These are phyloP conservation scores for Nothophoma quercina DNA, from an alignment of 2,329 filamentous ascomycete species.

Conservation along the genomic window DNA sequence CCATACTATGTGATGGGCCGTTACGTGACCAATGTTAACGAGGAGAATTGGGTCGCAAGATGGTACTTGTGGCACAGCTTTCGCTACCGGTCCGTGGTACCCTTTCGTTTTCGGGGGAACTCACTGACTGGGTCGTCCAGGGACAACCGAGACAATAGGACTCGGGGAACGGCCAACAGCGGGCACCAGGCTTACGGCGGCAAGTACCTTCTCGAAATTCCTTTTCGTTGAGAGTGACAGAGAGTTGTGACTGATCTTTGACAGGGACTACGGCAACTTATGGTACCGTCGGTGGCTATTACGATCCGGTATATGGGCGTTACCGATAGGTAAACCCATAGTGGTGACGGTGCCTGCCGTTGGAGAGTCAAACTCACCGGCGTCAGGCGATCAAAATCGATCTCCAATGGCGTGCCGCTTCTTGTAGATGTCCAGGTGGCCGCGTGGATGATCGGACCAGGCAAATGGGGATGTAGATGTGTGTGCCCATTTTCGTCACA, in stretches of 20 bases:
- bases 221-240: neutral
- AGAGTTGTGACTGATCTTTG: conserved; percentile 3
- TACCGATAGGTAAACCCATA: conserved; percentile 24
- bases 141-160: conserved; percentile 41
- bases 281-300: conserved; percentile 23
- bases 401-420: conserved; percentile 7
- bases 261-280: conserved; percentile 11
- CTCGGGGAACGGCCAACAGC: conserved; percentile 9
- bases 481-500: conserved; percentile 6
- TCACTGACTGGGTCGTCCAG: conserved; percentile 26
- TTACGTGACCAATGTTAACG: conserved; percentile 50
- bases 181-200: conserved; percentile 2
- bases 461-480: conserved; percentile 17
- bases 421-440: conserved; percentile 31
- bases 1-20: conserved; percentile 53
- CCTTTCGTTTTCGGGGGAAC: too few relatives aligned
- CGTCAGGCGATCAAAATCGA: neutral
- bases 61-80: conserved; percentile 63
- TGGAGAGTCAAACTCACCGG: neutral
- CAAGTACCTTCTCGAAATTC: neutral
- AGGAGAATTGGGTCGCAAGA: conserved; percentile 60
- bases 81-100: conserved; percentile 47
- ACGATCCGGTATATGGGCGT: conserved; percentile 32
- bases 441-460: neutral
- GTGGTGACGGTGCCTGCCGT: neutral